These are phyloP conservation scores for Ajuga chamaepitys DNA, from an alignment of 257 asterid species.

Conservation along the genomic window DNA sequence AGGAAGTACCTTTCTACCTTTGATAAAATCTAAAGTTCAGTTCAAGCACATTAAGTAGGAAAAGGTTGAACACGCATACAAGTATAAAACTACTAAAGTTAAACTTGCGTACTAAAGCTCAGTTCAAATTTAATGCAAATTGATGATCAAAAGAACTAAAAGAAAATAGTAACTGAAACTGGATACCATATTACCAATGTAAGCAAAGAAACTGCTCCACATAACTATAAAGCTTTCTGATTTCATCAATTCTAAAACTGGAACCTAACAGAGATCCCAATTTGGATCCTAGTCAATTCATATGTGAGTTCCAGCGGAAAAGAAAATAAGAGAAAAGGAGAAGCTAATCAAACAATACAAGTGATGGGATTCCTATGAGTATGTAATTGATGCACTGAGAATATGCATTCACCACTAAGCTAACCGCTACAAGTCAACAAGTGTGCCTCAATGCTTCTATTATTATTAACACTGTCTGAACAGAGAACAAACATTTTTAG, in stretches of 20 bases:
- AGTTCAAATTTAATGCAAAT: too few relatives aligned
- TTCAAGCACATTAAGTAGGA: too few relatives aligned
- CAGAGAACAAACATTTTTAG: constrained; percentile 13
- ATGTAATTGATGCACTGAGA: constrained; percentile 28
- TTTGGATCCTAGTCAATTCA: constrained; percentile 15
- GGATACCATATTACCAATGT: too few relatives aligned
- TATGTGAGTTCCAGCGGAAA: constrained; percentile 6
- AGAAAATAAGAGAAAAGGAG: not conserved
- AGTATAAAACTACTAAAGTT: too few relatives aligned
- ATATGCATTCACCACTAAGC: constrained; percentile 28
- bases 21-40: too few relatives aligned
- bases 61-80: too few relatives aligned
- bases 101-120: too few relatives aligned
- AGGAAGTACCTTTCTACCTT: too few relatives aligned
- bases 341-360: not conserved
- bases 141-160: too few relatives aligned
- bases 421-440: constrained; percentile 17
- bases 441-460: constrained; percentile 7
- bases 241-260: constrained; percentile 12
- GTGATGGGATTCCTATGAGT: constrained; percentile 2
- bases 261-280: constrained; percentile 10
- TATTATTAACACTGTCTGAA: not conserved
- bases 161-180: too few relatives aligned
- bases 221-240: not conserved
- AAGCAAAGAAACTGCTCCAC: constrained; percentile 9